Conservation (phyloP, 306 rosid genomes). For the Fagus crenata region DNA sequence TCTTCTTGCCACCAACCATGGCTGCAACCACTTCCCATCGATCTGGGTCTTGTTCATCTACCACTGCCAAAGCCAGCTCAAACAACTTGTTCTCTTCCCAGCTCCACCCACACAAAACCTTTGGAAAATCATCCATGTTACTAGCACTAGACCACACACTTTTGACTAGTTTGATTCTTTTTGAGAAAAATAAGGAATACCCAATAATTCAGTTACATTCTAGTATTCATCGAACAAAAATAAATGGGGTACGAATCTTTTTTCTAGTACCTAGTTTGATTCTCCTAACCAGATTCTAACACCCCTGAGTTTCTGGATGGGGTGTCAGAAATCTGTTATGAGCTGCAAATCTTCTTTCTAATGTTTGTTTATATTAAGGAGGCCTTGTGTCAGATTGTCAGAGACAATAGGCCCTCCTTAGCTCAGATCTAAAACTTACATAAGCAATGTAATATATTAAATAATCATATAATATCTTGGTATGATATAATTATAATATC, state of each 20-base stretch:
- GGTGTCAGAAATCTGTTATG: constrained; percentile 22
- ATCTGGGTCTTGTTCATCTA: constrained; percentile 66
- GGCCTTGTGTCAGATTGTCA: constrained; percentile 15
- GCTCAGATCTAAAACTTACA: constrained; percentile 22
- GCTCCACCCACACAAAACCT: constrained; percentile 60
- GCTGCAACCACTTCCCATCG: constrained; percentile 70
- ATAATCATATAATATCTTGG: constrained; percentile 10
- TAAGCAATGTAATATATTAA: constrained; percentile 5
- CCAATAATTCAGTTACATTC: constrained; percentile 36
- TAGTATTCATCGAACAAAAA: constrained; percentile 13
- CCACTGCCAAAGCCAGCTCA: constrained; percentile 73
- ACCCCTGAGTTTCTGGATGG: constrained; percentile 15
- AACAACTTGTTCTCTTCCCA: constrained; percentile 88
- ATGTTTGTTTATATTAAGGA: constrained; percentile 11
- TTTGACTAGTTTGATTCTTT: constrained; percentile 11
- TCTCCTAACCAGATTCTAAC: constrained; percentile 28
- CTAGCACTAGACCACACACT: constrained; percentile 11
- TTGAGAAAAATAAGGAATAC: constrained; percentile 21
- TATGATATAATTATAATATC: neutral
- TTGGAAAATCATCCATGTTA: constrained; percentile 39
- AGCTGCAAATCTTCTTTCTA: constrained; percentile 12
- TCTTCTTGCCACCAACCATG: constrained; percentile 69
- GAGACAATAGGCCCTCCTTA: constrained; percentile 24
- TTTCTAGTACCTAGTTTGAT: constrained; percentile 17
- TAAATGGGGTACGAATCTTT: constrained; percentile 1